Evolutionary conservation across 169 alveolate species (phyloP).

Genomic region (Plasmodium adleri): DNA sequence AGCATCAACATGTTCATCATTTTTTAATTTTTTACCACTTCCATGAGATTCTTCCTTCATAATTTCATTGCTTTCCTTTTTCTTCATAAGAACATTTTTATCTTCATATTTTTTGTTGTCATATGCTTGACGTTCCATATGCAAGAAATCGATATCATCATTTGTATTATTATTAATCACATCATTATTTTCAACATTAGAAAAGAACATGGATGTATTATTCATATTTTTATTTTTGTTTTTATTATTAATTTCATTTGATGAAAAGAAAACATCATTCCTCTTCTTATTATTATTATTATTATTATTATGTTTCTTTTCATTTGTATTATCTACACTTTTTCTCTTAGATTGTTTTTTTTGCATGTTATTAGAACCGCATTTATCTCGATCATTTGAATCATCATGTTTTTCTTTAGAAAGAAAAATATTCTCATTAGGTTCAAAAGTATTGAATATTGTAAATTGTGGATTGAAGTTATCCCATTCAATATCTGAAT

Average conservation of each 20-base stretch:
- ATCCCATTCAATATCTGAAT: constrained; percentile 71
- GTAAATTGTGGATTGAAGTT: constrained; percentile 54
- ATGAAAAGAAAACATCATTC: constrained; percentile 3
- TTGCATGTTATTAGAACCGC: background rate
- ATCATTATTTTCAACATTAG: no score
- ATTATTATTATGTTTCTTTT: background rate
- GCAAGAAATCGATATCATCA: background rate
- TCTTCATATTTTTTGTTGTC: no score
- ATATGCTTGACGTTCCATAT: background rate
- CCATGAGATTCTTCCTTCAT: no score
- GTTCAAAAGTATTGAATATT: constrained; percentile 13
- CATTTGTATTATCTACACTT: background rate
- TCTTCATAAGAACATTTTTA: no score
- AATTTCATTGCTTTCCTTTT: background rate
- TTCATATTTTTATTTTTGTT: no score
- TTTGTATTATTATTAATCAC: no score
- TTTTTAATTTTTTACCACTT: background rate
- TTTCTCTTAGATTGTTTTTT: background rate
- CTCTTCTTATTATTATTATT: constrained; percentile 10
- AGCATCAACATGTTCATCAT: background rate
- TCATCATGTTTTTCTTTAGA: background rate
- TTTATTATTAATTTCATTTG: constrained; percentile 12
- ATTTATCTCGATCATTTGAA: constrained; percentile 5
- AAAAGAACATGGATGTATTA: no score
- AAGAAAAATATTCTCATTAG: background rate